A percentile compares a stretch with the other conserved stretches of the same genome.
phyloP scores from a whole-genome alignment of 345 rosid genomes.

The Bruguiera parviflora region DNA sequence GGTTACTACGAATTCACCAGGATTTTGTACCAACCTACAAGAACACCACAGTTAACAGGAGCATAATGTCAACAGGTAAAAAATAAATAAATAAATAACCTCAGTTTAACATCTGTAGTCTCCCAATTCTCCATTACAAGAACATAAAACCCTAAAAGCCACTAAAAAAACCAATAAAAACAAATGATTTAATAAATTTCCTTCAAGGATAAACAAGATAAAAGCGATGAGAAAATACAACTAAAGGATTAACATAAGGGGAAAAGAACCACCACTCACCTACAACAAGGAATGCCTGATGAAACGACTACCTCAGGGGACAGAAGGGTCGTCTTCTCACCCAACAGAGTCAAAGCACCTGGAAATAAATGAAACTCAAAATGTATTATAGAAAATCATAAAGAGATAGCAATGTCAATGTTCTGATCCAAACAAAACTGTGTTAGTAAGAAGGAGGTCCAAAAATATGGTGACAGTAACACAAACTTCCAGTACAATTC shows the following conservation, averaged over 20 bases:
- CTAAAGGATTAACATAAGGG: conserved; percentile 10
- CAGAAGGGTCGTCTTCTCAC: conserved; percentile 97
- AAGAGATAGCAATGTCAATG: conserved; percentile 5
- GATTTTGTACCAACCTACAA: conserved; percentile 87
- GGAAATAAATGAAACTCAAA: conserved; percentile 31
- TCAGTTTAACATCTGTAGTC: too few relatives aligned
- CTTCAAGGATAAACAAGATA: conserved; percentile 1
- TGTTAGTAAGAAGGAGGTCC: neutral
- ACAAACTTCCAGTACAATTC: neutral
- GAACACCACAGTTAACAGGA: conserved; percentile 24
- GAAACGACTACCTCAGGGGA: conserved; percentile 81
- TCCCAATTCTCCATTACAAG: too few relatives aligned
- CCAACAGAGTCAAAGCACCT: conserved; percentile 86
- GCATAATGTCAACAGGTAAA: conserved; percentile 22
- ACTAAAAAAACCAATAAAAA: neutral
- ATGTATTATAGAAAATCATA: conserved; percentile 13
- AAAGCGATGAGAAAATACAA: conserved; percentile 5
- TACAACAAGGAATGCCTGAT: conserved; percentile 93
- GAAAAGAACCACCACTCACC: conserved; percentile 44
- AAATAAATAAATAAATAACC: neutral
- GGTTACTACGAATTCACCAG: conserved; percentile 99
- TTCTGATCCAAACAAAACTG: conserved; percentile 1
- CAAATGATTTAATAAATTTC: neutral
- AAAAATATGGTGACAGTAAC: neutral
- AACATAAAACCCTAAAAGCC: neutral